These are phyloP conservation scores for Dalbergia cultrata DNA, from an alignment of 306 rosid species.

Conservation along the genomic window DNA sequence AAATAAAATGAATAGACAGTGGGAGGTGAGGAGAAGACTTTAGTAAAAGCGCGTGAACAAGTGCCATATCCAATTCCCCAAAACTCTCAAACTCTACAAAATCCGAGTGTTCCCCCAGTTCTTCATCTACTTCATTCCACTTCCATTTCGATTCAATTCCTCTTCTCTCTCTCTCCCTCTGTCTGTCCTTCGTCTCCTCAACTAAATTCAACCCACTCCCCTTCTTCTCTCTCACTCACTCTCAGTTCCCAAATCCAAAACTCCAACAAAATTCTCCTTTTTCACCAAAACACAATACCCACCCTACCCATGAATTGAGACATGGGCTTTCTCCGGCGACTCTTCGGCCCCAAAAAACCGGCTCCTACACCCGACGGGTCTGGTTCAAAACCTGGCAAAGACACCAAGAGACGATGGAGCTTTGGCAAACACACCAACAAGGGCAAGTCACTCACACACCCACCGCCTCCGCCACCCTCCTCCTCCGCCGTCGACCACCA, in stretches of 20 bases:
- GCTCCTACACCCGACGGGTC: conserved; percentile 30
- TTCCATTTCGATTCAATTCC: neutral
- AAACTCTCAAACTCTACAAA: conserved; percentile 31
- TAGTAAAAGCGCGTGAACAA: conserved; percentile 16
- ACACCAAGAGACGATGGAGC: conserved; percentile 57
- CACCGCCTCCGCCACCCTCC: conserved; percentile 11
- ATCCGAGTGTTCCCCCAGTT: conserved; percentile 26
- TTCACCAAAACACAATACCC: neutral
- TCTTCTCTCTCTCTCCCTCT: too few species aligned
- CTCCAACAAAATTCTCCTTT: neutral
- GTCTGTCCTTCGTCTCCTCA: too few species aligned
- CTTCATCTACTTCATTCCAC: neutral
- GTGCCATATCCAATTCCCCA: conserved; percentile 32
- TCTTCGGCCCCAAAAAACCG: conserved; percentile 70
- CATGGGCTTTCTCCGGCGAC: conserved; percentile 96
- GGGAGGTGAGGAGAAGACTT: neutral
- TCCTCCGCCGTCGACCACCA: conserved; percentile 6
- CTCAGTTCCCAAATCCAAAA: neutral
- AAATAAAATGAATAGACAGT: neutral
- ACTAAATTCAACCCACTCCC: too few species aligned
- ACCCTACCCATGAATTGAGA: conserved; percentile 42
- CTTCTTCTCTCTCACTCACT: neutral
- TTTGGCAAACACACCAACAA: conserved; percentile 41
- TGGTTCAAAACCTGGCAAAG: conserved; percentile 38
- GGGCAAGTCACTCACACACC: conserved; percentile 35